Conservation (phyloP, 2,329 filamentous ascomycete genomes). For the Coleophoma cylindrospora region DNA sequence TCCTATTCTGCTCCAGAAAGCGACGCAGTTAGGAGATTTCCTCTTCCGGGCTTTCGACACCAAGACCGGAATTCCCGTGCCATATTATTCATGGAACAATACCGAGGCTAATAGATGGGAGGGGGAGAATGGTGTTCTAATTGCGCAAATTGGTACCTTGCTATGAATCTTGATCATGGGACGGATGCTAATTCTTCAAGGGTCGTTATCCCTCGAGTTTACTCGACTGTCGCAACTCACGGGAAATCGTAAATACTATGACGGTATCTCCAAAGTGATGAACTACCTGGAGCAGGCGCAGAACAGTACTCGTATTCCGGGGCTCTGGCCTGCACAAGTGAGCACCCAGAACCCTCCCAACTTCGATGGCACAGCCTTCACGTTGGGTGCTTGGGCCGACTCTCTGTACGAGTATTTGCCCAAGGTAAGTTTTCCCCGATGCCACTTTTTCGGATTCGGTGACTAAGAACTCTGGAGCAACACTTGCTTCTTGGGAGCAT, state of each 20-base stretch:
- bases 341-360: constrained; percentile 37
- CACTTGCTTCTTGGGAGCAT: constrained; percentile 2
- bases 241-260: constrained; percentile 64
- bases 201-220: constrained; percentile 58
- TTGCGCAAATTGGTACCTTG: constrained; percentile 1
- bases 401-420: constrained; percentile 56
- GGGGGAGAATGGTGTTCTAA: constrained; percentile 4
- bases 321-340: constrained; percentile 67
- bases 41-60: constrained; percentile 71
- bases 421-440: constrained; percentile 42
- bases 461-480: constrained; percentile 43
- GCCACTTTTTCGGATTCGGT: too few relatives aligned
- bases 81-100: constrained; percentile 68
- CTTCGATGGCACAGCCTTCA: background rate
- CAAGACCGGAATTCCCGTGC: constrained; percentile 80
- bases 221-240: constrained; percentile 66
- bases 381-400: constrained; percentile 30
- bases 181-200: background rate
- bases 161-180: background rate
- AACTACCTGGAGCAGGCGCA: constrained; percentile 65
- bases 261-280: constrained; percentile 70
- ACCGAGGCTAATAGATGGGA: background rate
- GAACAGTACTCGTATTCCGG: constrained; percentile 64
- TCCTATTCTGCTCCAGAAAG: constrained; percentile 51
- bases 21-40: constrained; percentile 62